Base-by-base conservation (phyloP, 495 filamentous ascomycete species). In the Penicillium cataractarum region DNA sequence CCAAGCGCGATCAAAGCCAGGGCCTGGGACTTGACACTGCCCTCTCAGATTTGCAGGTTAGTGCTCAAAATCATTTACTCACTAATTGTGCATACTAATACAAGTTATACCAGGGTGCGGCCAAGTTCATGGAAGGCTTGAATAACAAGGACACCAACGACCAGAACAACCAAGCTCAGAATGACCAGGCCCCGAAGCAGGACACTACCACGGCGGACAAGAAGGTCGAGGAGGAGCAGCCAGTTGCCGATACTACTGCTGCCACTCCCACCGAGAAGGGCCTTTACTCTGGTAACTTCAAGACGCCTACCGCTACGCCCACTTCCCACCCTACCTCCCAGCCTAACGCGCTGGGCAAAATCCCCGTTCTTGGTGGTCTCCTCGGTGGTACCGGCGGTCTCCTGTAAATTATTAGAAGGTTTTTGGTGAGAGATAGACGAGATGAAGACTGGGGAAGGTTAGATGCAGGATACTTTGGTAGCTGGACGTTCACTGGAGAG, bases 341-440 rank as follows among this genome's bases (percentile, higher is more conserved):
- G 65, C 55, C 74, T 31, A 71, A 72, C 24, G 59, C 65, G 2
- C 50, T 77, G 27, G 65, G 68, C 22, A 71, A 64, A 4, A 15
- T 79, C 27, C 76, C 76, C 24, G n/a, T 79, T 19, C 44, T 79
- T 17, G 76, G 76, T 53, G 60, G 64, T 17, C 39, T 78, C n/a
- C 56, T 77, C 7, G 61, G 63, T 29, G 60, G 64, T 13, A 60
- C 63, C 42, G 73, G 72, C 22, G 44, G 57, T 32, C 13, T 37
- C 39, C 49, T 71, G 46, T 72, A 63, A 64, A 57, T 27, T 12
- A 33, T 5, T 33, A 5, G 10, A 49, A 21, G 2, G 46, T 44
- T 44, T 21, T 4, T 24, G 4, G 6, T 21, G 0, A 24, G 4
- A 15, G 29, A 31, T 7, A 31, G 29, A 27, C 12, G 6, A 26